phyloP scores from a whole-genome alignment of 176 grass and related monocot species.

The Musa itinerans region DNA sequence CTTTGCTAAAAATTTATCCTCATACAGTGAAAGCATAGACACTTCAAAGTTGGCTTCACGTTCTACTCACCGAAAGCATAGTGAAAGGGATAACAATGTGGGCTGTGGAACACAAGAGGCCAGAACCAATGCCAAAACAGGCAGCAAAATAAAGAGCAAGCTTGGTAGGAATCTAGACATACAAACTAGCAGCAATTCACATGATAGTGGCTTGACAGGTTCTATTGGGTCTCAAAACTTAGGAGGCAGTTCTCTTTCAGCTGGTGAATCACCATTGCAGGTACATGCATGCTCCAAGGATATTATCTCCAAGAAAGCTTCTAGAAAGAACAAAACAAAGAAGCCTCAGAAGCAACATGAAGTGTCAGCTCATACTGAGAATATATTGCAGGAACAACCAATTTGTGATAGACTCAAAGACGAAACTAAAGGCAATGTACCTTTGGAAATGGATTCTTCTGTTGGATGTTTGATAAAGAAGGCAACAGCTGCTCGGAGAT shows the following conservation, averaged over 20 bases:
- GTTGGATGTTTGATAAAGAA: constrained; percentile 27
- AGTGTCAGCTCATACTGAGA: constrained; percentile 14
- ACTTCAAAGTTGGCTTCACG: constrained; percentile 10
- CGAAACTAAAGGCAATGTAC: constrained; percentile 10
- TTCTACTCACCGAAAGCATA: constrained; percentile 25
- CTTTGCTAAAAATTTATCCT: constrained; percentile 36
- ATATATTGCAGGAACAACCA: background rate
- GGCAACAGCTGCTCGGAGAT: constrained; percentile 29
- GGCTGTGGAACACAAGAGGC: constrained; percentile 4
- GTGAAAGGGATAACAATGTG: constrained; percentile 20
- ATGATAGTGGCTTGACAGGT: background rate
- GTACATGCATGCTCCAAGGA: constrained; percentile 22
- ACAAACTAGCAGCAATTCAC: constrained; percentile 7
- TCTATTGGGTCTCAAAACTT: background rate
- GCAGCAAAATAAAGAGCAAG: constrained; percentile 21
- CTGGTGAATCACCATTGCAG: constrained; percentile 22
- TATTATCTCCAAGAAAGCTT: constrained; percentile 7
- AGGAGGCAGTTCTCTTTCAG: background rate
- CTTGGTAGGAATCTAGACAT: constrained; percentile 25
- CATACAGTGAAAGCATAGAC: constrained; percentile 6
- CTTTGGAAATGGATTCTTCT: constrained; percentile 26
- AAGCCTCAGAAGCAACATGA: background rate
- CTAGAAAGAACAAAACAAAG: background rate
- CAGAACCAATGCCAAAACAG: constrained; percentile 1
- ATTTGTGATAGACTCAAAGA: constrained; percentile 8